Conservation (phyloP, 1,284 basidiomycete species). For the Stygiomarasmius scandens region DNA sequence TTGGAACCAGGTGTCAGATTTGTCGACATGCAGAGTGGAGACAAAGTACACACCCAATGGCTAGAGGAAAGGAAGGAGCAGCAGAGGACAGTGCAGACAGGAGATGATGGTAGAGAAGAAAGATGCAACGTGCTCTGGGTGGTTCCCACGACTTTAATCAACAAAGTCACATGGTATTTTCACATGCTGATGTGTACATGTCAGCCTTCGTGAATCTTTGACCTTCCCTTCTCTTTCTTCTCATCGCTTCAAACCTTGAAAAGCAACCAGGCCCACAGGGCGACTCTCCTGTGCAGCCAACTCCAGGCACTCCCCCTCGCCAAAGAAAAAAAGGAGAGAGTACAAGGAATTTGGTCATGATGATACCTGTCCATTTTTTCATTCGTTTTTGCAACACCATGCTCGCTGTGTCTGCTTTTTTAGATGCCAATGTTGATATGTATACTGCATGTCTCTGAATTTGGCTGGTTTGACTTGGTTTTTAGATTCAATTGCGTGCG, state of each 20-base stretch:
- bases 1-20: too few relatives aligned
- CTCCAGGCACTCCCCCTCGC: slow-evolving; percentile 23
- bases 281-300: slow-evolving; percentile 37
- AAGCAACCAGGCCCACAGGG: slow-evolving; percentile 63
- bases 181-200: too few relatives aligned
- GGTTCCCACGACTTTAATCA: too few relatives aligned
- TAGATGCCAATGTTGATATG: slow-evolving; percentile 89
- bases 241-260: slow-evolving; percentile 46
- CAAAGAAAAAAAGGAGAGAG: slow-evolving; percentile 73
- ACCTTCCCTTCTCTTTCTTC: slow-evolving; percentile 12
- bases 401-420: slow-evolving; percentile 14
- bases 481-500: slow-evolving; percentile 86
- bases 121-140: too few relatives aligned
- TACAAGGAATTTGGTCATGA: slow-evolving; percentile 93
- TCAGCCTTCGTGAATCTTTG: too few relatives aligned
- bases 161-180: too few relatives aligned
- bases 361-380: slow-evolving; percentile 61
- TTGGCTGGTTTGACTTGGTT: slow-evolving; percentile 14
- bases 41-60: too few relatives aligned
- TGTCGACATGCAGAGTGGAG: too few relatives aligned
- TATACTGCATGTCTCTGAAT: slow-evolving; percentile 53
- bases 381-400: slow-evolving; percentile 8
- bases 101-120: too few relatives aligned
- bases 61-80: too few relatives aligned
- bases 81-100: too few relatives aligned